Percentiles rank a stretch among this genome's conserved stretches.
phyloP scores from a whole-genome alignment of 345 rosid genomes.

The Crucihimalaya himalaica region DNA sequence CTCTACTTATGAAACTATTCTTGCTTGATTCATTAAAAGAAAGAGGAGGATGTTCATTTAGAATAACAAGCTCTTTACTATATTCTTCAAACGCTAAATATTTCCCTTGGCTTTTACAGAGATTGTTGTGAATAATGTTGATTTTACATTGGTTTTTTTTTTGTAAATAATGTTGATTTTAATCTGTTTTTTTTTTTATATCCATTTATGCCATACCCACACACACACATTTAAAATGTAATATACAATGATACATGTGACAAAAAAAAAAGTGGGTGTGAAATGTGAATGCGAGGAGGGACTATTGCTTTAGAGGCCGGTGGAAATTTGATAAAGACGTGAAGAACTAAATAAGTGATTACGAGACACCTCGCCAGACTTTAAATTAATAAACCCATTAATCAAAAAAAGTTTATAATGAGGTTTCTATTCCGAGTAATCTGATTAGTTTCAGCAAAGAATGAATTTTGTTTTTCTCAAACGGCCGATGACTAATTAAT shows the following conservation, averaged over 20 bases:
- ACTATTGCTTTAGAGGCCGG: conserved; percentile 37
- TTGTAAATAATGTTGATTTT: background rate
- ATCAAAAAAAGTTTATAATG: background rate
- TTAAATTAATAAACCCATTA: background rate
- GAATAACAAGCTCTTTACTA: no score
- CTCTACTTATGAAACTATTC: background rate
- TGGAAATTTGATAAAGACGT: conserved; percentile 31
- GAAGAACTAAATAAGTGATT: conserved; percentile 17
- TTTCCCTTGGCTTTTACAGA: no score
- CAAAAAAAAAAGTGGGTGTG: background rate
- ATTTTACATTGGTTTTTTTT: background rate
- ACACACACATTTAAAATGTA: background rate
- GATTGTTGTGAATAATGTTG: background rate
- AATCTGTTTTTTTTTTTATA: background rate
- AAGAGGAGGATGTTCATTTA: background rate
- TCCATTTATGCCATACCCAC: background rate
- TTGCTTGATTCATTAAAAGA: conserved; percentile 11
- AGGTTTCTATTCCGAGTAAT: background rate
- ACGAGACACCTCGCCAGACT: conserved; percentile 7
- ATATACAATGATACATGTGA: background rate
- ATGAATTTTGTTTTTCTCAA: no score
- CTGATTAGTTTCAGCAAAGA: background rate
- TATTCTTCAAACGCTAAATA: no score
- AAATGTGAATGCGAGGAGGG: conserved; percentile 21
- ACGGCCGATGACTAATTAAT: no score